A percentile compares a stretch with the other conserved stretches of the same genome.
phyloP scores from a whole-genome alignment of 2,329 filamentous ascomycete species.

The Alternaria longipes region DNA sequence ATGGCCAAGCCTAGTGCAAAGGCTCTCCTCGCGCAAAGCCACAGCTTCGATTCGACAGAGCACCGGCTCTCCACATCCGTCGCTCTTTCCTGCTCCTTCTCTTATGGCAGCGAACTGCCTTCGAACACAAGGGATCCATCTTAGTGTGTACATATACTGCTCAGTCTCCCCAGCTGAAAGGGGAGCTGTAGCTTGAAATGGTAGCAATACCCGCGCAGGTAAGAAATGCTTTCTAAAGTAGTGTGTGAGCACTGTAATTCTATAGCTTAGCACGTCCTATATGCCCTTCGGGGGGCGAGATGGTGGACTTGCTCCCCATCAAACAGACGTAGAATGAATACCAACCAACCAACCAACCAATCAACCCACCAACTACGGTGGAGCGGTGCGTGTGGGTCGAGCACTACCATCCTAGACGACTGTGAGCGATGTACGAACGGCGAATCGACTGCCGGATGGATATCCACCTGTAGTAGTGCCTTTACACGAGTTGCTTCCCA shows the following conservation, averaged over 20 bases:
- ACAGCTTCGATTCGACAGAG: no score
- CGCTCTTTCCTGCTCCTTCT: no score
- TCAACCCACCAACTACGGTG: no score
- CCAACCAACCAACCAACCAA: conserved; percentile 14
- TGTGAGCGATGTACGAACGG: no score
- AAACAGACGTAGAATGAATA: conserved; percentile 2
- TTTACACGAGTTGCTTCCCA: no score
- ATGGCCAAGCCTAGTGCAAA: no score
- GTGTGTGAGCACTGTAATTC: conserved; percentile 8
- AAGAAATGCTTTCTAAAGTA: conserved; percentile 13
- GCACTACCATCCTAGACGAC: no score
- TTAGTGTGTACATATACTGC: conserved; percentile 2
- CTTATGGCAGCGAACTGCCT: neutral
- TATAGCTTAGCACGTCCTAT: conserved; percentile 11
- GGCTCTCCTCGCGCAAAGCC: no score
- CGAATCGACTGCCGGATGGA: no score
- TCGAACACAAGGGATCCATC: conserved; percentile 2
- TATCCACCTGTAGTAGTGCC: no score
- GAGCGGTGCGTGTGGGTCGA: no score
- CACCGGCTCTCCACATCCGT: no score
- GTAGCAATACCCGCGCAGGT: conserved; percentile 10
- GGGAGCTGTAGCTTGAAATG: conserved; percentile 10
- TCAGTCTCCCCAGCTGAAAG: neutral
- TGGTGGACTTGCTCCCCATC: conserved; percentile 4
- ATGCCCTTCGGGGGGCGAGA: conserved; percentile 12